A percentile compares a stretch with the other conserved stretches of the same genome.
Evolutionary conservation across 495 filamentous ascomycete genomes (phyloP).

Genomic region (Letharia columbiana): DNA sequence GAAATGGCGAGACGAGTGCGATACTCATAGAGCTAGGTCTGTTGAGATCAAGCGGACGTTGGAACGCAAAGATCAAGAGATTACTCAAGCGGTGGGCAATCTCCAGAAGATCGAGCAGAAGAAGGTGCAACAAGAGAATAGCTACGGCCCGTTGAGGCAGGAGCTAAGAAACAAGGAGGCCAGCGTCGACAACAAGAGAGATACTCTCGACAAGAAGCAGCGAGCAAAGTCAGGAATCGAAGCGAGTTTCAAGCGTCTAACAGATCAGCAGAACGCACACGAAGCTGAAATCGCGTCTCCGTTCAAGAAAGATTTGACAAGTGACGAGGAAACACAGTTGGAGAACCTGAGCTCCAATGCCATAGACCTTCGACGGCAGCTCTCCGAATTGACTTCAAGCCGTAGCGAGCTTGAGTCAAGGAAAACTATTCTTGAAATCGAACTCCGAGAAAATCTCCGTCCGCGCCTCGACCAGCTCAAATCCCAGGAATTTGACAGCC

Average conservation of each 20-base stretch:
- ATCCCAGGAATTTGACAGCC: slow-evolving; percentile 63
- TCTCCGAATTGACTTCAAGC: slow-evolving; percentile 61
- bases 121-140: slow-evolving; percentile 66
- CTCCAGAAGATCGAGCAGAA: slow-evolving; percentile 76
- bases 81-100: slow-evolving; percentile 72
- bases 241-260: slow-evolving; percentile 61
- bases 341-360: slow-evolving; percentile 59
- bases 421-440: slow-evolving; percentile 73
- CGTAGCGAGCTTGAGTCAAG: slow-evolving; percentile 71
- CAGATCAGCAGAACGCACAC: slow-evolving; percentile 62
- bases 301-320: slow-evolving; percentile 84
- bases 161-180: slow-evolving; percentile 63
- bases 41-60: slow-evolving; percentile 55
- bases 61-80: slow-evolving; percentile 72
- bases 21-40: slow-evolving; percentile 51
- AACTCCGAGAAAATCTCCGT: slow-evolving; percentile 75
- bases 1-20: slow-evolving; percentile 65
- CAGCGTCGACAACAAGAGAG: slow-evolving; percentile 63
- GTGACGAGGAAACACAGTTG: slow-evolving; percentile 71
- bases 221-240: slow-evolving; percentile 65
- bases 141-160: slow-evolving; percentile 67
- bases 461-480: slow-evolving; percentile 82
- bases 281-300: slow-evolving; percentile 71
- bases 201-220: slow-evolving; percentile 64
- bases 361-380: slow-evolving; percentile 63